These are phyloP conservation scores for Berkeleyomyces rouxiae DNA, from an alignment of 2,329 filamentous ascomycete genomes.

Conservation along the genomic window DNA sequence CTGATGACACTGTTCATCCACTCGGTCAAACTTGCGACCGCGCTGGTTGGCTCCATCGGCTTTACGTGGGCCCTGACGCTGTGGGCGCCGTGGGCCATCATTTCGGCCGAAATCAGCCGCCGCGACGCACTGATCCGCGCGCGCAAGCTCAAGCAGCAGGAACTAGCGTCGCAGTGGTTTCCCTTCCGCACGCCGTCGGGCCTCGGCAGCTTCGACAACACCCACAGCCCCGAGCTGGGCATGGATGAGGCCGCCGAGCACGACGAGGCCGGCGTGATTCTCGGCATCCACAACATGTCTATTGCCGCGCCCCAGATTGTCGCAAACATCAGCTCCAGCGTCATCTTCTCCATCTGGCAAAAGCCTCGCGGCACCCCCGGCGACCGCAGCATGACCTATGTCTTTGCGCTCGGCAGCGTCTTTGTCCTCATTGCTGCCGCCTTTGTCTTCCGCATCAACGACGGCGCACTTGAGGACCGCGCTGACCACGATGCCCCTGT, in stretches of 20 bases:
- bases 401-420: slow-evolving; percentile 67
- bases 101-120: slow-evolving; percentile 77
- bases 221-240: slow-evolving; percentile 18
- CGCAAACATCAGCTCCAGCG: slow-evolving; percentile 66
- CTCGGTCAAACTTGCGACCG: slow-evolving; percentile 53
- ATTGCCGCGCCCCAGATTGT: slow-evolving; percentile 85
- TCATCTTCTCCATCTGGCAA: slow-evolving; percentile 72
- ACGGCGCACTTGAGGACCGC: slow-evolving; percentile 9
- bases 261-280: slow-evolving; percentile 74
- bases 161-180: slow-evolving; percentile 11
- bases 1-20: slow-evolving; percentile 66
- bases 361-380: slow-evolving; percentile 73
- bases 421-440: slow-evolving; percentile 63
- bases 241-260: slow-evolving; percentile 40
- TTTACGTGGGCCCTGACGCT: slow-evolving; percentile 85
- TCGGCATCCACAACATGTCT: slow-evolving; percentile 91
- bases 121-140: slow-evolving; percentile 46
- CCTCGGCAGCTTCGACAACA: slow-evolving; percentile 10
- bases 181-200: slow-evolving; percentile 11
- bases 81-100: slow-evolving; percentile 92
- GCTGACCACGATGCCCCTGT: neutral
- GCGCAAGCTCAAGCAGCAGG: slow-evolving; percentile 19
- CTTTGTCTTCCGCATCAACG: slow-evolving; percentile 47
- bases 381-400: slow-evolving; percentile 75
- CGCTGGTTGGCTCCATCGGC: slow-evolving; percentile 65